Conservation (phyloP, 2,329 filamentous ascomycete species). For the Penicillium occitanis region DNA sequence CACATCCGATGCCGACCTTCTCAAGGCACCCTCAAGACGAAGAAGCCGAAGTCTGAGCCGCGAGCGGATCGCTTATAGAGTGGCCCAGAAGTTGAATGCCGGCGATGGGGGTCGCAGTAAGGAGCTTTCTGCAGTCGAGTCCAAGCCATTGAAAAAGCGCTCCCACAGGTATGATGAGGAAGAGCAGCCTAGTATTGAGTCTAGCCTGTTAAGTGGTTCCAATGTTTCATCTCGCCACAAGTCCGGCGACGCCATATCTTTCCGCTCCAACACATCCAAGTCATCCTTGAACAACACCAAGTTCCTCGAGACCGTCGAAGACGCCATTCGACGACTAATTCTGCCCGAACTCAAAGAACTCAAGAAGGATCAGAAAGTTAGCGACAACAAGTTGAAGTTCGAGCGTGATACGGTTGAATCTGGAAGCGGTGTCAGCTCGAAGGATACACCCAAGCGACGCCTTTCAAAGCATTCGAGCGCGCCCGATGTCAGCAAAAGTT, state of each 20-base stretch:
- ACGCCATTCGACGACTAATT: slow-evolving; percentile 85
- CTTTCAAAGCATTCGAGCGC: slow-evolving; percentile 63
- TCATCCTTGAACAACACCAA: slow-evolving; percentile 92
- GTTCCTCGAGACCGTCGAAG: slow-evolving; percentile 85
- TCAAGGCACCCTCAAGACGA: slow-evolving; percentile 60
- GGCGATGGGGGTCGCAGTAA: slow-evolving; percentile 48
- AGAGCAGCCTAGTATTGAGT: slow-evolving; percentile 58
- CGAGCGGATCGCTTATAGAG: slow-evolving; percentile 66
- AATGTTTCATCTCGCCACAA: slow-evolving; percentile 55
- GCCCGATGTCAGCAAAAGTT: slow-evolving; percentile 61
- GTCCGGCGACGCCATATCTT: slow-evolving; percentile 59
- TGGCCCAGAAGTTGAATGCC: slow-evolving; percentile 65
- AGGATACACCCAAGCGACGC: slow-evolving; percentile 55
- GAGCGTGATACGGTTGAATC: slow-evolving; percentile 61
- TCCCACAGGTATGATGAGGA: slow-evolving; percentile 55
- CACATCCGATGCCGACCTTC: slow-evolving; percentile 42
- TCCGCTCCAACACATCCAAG: slow-evolving; percentile 56
- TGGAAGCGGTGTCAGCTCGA: slow-evolving; percentile 59
- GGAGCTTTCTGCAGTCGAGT: slow-evolving; percentile 45
- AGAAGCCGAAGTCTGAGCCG: slow-evolving; percentile 65
- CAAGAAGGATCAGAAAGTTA: slow-evolving; percentile 83
- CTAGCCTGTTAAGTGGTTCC: slow-evolving; percentile 60
- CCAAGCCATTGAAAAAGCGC: slow-evolving; percentile 49
- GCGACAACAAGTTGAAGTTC: slow-evolving; percentile 68
- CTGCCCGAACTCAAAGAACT: slow-evolving; percentile 87